phyloP scores from a whole-genome alignment of 805 yeast genomes.

The Allodekkera sacchari region DNA sequence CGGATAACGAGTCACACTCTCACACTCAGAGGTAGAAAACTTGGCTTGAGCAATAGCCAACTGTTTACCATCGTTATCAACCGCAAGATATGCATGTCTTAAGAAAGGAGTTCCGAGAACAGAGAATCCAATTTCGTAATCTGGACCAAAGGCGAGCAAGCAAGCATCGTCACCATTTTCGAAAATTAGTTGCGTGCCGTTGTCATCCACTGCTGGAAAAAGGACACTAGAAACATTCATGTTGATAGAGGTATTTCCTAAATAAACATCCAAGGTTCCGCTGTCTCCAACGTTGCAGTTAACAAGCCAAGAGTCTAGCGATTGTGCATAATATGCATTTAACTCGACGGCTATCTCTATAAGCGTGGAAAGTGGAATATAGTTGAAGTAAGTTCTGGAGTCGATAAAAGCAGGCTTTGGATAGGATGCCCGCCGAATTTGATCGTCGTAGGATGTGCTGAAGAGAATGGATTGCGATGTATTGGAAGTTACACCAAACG shows the following conservation, averaged over 20 bases:
- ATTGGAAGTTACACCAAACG: conserved; percentile 32
- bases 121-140: conserved; percentile 37
- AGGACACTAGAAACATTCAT: conserved; percentile 45
- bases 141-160: conserved; percentile 41
- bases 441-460: conserved; percentile 30
- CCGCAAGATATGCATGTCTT: conserved; percentile 46
- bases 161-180: conserved; percentile 53
- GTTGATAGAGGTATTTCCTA: conserved; percentile 43
- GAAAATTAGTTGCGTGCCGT: conserved; percentile 33
- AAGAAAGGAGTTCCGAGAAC: conserved; percentile 54
- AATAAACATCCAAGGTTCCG: conserved; percentile 44
- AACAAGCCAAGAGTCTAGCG: conserved; percentile 49
- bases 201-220: conserved; percentile 27
- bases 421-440: conserved; percentile 27
- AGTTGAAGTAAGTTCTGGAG: conserved; percentile 39
- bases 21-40: conserved; percentile 2
- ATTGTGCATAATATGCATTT: conserved; percentile 50
- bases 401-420: conserved; percentile 52
- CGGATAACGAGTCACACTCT: conserved; percentile 6
- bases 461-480: conserved; percentile 20
- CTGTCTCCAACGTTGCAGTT: conserved; percentile 44
- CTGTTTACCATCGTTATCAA: conserved; percentile 48
- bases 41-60: conserved; percentile 34
- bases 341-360: conserved; percentile 61
- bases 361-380: conserved; percentile 47